Evolutionary conservation across 306 rosid genomes (phyloP), one percentile per base, ranked within the genome.

Genomic region (Pterocarpus santalinus): DNA sequence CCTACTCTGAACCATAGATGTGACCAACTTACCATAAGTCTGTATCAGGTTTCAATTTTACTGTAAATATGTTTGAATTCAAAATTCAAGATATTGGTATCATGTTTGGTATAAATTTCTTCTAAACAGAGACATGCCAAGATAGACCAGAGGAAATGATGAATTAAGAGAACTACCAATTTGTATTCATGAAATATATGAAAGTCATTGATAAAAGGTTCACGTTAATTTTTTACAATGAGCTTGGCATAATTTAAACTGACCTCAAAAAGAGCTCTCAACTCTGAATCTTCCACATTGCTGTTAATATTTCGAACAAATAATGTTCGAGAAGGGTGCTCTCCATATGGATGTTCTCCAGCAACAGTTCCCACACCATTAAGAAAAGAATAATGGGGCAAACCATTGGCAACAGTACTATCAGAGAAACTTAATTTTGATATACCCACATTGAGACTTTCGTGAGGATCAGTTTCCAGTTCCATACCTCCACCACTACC

Each of bases 291-390:
- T 85, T 94, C 98, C 4, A 91, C 98, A 69, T 87, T 94, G 88
- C 94, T 91, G 72, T 94, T 94, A 83, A 94, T 94, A 87, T 94
- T 94, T 28, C 98, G 92, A 85, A 94, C 98, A 84, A 94, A 94
- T 78, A 94, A 84, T 63, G 98, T 94, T 82, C 98, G 92, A 46
- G 98, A 94, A 84, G 98, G 98, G 88, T 91, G 98, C 87, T 94
- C 97, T 14, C 98, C 98, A 80, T 90, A 91, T 28, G 97, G 98
- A 88, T 94, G 98, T 86, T 94, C 98, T 71, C 98, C 98, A 17
- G 94, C 93, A 94, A 91, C 91, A 73, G 91, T 51, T 82, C 90
- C 98, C 55, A 73, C 88, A 8, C 97, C 94, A 82, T 94, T 94
- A 67, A 93, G 69, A 80, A 86, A 38, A 73, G 93, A 82, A 76